Percentiles rank a stretch among this genome's conserved stretches.
These are phyloP conservation scores for Yamadazyma scolyti DNA, from an alignment of 805 yeast genomes.

Conservation along the genomic window DNA sequence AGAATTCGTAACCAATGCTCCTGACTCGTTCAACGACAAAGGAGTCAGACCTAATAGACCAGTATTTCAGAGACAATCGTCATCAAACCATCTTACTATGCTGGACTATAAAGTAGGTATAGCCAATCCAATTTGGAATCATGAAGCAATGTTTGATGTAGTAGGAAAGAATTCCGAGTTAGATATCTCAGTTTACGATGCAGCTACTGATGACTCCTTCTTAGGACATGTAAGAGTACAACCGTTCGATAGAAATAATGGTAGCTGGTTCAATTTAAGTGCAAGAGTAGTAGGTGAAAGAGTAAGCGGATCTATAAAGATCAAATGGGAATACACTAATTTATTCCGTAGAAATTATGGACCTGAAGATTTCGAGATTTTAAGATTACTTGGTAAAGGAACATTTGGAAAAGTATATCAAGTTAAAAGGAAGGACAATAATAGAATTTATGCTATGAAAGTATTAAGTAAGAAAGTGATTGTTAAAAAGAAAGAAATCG, in stretches of 20 bases:
- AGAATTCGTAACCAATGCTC: constrained; percentile 83
- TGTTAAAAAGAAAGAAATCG: constrained; percentile 94
- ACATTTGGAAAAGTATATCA: constrained; percentile 98
- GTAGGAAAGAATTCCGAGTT: constrained; percentile 79
- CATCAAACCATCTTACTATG: constrained; percentile 29
- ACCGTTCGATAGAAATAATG: constrained; percentile 49
- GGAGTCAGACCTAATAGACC: constrained; percentile 17
- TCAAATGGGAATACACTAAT: constrained; percentile 66
- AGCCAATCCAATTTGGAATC: constrained; percentile 83
- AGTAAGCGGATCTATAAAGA: constrained; percentile 73
- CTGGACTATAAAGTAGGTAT: constrained; percentile 17
- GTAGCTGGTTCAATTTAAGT: constrained; percentile 72
- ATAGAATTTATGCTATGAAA: constrained; percentile 95
- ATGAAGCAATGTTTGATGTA: constrained; percentile 90
- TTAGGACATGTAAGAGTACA: constrained; percentile 77
- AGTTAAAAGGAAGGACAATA: constrained; percentile 86
- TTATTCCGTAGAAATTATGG: constrained; percentile 75
- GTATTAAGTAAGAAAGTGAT: constrained; percentile 91
- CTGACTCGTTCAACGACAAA: constrained; percentile 43
- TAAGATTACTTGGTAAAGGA: constrained; percentile 89
- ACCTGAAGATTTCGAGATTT: constrained; percentile 91
- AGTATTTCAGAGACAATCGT: constrained; percentile 36
- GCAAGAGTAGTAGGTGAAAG: constrained; percentile 73
- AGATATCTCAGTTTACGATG: constrained; percentile 89
- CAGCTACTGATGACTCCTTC: constrained; percentile 74